Evolutionary conservation across 75 land plant species (phyloP).

Genomic region (Adiantum capillusveneris): DNA sequence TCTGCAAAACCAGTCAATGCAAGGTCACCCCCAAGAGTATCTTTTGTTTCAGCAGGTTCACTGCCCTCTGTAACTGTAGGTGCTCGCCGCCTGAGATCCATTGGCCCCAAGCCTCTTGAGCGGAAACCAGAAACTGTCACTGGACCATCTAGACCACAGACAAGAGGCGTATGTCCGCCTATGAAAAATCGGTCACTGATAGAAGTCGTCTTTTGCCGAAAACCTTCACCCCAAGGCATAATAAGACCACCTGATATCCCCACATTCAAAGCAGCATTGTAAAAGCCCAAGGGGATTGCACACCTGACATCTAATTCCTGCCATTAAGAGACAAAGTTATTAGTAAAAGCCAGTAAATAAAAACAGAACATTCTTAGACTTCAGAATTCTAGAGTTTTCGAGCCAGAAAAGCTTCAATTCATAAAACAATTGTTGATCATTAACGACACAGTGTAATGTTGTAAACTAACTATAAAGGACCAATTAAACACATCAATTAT

Average conservation of each 20-base stretch:
- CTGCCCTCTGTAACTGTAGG: neutral
- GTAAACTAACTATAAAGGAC: too few relatives aligned
- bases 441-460: too few relatives aligned
- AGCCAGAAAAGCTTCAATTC: too few relatives aligned
- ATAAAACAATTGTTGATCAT: too few relatives aligned
- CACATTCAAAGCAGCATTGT: conserved; percentile 66
- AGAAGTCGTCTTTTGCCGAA: conserved; percentile 46
- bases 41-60: conserved; percentile 26
- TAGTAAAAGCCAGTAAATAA: too few relatives aligned
- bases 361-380: too few relatives aligned
- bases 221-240: conserved; percentile 76
- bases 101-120: conserved; percentile 77
- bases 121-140: conserved; percentile 66
- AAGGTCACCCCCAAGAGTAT: conserved; percentile 82
- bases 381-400: too few relatives aligned
- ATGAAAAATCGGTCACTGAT: conserved; percentile 78
- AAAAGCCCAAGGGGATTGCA: conserved; percentile 82
- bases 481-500: too few relatives aligned
- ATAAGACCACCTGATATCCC: conserved; percentile 72
- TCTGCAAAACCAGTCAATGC: conserved; percentile 87
- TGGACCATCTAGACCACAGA: conserved; percentile 73
- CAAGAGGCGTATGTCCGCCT: conserved; percentile 76
- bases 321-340: neutral
- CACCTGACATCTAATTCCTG: conserved; percentile 89
- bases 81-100: conserved; percentile 39